Evolutionary conservation across 2,329 filamentous ascomycete genomes (phyloP).

Genomic region (Stenocarpella maydis): DNA sequence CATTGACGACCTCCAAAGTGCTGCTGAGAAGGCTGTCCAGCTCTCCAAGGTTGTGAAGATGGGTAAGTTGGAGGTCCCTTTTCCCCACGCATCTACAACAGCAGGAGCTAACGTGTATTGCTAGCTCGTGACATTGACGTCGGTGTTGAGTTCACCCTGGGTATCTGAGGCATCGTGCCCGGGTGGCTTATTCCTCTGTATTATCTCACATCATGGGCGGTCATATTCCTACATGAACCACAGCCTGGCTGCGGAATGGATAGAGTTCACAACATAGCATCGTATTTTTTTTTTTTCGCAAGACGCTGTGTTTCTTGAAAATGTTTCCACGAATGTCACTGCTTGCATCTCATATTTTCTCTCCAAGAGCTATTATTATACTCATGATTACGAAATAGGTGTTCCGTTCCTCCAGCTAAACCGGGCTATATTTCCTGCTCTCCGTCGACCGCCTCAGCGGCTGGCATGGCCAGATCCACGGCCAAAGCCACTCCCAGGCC

Average conservation of each 20-base stretch:
- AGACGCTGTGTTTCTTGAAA: not conserved
- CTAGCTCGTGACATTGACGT: slow-evolving; percentile 94
- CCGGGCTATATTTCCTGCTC: not conserved
- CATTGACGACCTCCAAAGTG: slow-evolving; percentile 96
- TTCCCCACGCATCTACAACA: slow-evolving; percentile 23
- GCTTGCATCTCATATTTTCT: not conserved
- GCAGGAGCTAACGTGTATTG: slow-evolving; percentile 10
- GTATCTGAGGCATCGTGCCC: slow-evolving; percentile 71
- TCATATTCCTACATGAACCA: not conserved
- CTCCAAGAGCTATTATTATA: not conserved
- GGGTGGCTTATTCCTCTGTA: slow-evolving; percentile 29
- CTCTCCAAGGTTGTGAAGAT: slow-evolving; percentile 99
- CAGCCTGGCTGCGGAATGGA: slow-evolving; percentile 4
- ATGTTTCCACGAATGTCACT: not conserved
- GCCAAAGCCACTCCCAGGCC: not conserved
- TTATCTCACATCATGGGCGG: slow-evolving; percentile 27
- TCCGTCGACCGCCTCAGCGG: not conserved
- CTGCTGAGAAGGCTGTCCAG: slow-evolving; percentile 97
- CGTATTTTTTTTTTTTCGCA: slow-evolving; percentile 22
- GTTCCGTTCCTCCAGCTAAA: not conserved
- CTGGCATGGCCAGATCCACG: not conserved
- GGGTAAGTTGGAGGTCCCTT: slow-evolving; percentile 64
- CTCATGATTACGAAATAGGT: not conserved
- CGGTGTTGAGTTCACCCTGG: slow-evolving; percentile 92
- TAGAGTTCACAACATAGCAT: slow-evolving; percentile 24